Conservation (phyloP, 2,329 filamentous ascomycete genomes). For the Thielaviopsis ethacetica region DNA sequence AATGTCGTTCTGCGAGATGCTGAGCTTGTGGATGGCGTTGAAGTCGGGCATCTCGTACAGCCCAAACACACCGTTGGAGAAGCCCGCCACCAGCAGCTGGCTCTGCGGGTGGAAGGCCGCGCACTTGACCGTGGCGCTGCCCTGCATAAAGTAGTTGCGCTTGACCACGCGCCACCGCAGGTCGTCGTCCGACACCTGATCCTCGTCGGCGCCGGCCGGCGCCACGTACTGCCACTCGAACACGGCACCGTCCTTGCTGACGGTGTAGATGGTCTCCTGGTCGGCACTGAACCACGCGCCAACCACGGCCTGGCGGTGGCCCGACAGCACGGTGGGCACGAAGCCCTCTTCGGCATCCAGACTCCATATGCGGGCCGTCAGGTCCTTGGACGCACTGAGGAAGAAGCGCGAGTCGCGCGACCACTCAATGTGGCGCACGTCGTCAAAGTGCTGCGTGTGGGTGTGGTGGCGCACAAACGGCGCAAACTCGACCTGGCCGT, state of each 20-base stretch:
- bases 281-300: constrained; percentile 95
- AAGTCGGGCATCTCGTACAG: constrained; percentile 94
- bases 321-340: constrained; percentile 72
- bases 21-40: constrained; percentile 80
- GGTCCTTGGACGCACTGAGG: constrained; percentile 75
- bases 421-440: constrained; percentile 78
- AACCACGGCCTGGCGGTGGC: constrained; percentile 77
- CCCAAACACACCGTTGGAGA: constrained; percentile 86
- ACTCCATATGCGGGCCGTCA: constrained; percentile 93
- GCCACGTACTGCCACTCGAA: constrained; percentile 78
- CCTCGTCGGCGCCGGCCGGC: constrained; percentile 27
- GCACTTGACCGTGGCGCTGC: constrained; percentile 70
- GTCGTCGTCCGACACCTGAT: constrained; percentile 40
- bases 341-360: constrained; percentile 76
- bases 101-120: constrained; percentile 77
- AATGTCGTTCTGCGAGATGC: constrained; percentile 93
- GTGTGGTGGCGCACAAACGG: constrained; percentile 81
- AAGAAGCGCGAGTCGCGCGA: constrained; percentile 94
- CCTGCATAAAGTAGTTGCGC: constrained; percentile 86
- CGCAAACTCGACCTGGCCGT: constrained; percentile 82
- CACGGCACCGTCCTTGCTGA: constrained; percentile 92
- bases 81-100: constrained; percentile 88
- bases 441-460: constrained; percentile 79
- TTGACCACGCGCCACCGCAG: constrained; percentile 82
- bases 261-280: constrained; percentile 89